phyloP scores from a whole-genome alignment of 441 rosid genomes.

The Pelargonium citronellum region DNA sequence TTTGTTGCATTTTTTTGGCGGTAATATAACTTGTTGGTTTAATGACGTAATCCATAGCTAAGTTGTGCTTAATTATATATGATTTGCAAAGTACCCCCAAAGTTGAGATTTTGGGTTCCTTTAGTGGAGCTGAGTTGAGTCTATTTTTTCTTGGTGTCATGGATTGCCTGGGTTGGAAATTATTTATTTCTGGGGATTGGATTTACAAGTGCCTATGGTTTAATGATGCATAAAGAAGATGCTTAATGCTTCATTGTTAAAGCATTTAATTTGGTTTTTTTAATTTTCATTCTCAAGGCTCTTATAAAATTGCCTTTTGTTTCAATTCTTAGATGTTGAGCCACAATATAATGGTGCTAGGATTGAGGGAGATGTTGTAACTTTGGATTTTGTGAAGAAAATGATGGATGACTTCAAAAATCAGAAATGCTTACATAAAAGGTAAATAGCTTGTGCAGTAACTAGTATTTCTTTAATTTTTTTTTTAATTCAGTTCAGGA shows the following conservation, averaged over 20 bases:
- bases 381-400: constrained; percentile 82
- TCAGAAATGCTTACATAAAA: constrained; percentile 76
- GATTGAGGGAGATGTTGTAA: constrained; percentile 75
- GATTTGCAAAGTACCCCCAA: not conserved
- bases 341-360: constrained; percentile 87
- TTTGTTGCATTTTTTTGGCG: not conserved
- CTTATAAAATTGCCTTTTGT: constrained; percentile 18
- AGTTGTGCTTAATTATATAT: not conserved
- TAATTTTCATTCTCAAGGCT: not conserved
- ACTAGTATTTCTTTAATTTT: constrained; percentile 14
- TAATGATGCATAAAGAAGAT: not conserved
- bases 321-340: constrained; percentile 64
- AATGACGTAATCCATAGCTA: not conserved
- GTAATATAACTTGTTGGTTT: not conserved
- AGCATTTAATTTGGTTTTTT: not conserved
- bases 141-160: not conserved
- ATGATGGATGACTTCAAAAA: constrained; percentile 92
- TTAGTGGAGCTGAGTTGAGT: not conserved
- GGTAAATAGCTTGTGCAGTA: constrained; percentile 34
- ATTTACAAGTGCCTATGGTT: not conserved
- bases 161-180: not conserved
- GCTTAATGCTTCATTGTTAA: not conserved
- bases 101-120: not conserved
- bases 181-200: not conserved
- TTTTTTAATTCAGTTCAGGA: not conserved